Conservation (phyloP, 78 protist species). For the Anaeramoeba flamelloides region DNA sequence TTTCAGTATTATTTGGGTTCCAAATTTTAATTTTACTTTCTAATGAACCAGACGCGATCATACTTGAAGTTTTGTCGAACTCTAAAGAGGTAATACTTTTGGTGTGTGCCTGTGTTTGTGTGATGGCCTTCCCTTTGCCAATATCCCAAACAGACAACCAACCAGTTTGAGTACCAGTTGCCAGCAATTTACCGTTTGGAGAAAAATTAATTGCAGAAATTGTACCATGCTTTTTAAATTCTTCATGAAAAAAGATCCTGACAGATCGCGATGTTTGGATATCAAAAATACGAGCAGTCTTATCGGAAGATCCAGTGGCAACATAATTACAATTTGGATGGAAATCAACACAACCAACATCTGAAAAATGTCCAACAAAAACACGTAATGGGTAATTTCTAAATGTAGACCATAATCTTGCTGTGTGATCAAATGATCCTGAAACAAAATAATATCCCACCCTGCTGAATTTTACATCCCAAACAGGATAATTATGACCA, state of each 20-base stretch:
- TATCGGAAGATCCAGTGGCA: constrained; percentile 62
- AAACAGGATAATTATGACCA: constrained; percentile 77
- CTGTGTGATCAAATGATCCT: constrained; percentile 67
- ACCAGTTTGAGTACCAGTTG: not conserved
- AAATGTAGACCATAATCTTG: constrained; percentile 69
- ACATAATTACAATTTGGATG: constrained; percentile 73
- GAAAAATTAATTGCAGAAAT: not conserved
- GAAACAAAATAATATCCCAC: constrained; percentile 65
- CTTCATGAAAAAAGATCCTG: not conserved
- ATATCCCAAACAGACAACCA: not conserved
- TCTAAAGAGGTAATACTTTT: no score
- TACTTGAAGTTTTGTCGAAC: no score
- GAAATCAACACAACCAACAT: constrained; percentile 59
- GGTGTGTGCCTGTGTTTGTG: no score
- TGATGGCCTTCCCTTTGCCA: not conserved
- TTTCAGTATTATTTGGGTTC: no score
- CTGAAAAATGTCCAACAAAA: constrained; percentile 65
- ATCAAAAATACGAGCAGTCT: constrained; percentile 38
- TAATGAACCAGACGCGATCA: no score
- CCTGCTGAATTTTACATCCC: constrained; percentile 61
- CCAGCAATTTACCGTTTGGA: not conserved
- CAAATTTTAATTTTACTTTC: no score
- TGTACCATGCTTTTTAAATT: not conserved
- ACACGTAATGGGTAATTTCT: constrained; percentile 45
- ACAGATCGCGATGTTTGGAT: not conserved